Percentiles rank a stretch among this genome's conserved stretches.
Evolutionary conservation across 139 green algal genomes (phyloP).

Genomic region (Ettlia oleoabundans): DNA sequence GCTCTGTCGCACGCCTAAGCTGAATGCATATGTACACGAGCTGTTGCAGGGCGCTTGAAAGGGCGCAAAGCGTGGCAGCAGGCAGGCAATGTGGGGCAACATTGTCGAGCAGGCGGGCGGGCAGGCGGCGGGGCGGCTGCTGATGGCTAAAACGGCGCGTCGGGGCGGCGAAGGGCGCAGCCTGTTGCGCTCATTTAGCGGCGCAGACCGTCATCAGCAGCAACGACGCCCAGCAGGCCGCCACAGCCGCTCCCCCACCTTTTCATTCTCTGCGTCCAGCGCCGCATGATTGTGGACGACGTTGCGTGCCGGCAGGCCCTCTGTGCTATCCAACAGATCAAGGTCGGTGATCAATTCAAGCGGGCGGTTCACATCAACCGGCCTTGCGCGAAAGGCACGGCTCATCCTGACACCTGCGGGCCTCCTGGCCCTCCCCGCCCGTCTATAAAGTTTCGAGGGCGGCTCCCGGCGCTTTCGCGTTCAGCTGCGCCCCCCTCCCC

Average conservation of each 20-base stretch:
- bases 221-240: not conserved
- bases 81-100: not conserved
- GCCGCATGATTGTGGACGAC: constrained; percentile 64
- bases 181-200: not conserved
- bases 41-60: too few species aligned
- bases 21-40: too few species aligned
- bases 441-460: too few species aligned
- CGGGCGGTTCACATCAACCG: constrained; percentile 75
- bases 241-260: constrained; percentile 42
- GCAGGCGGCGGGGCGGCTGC: too few species aligned
- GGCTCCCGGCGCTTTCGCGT: too few species aligned
- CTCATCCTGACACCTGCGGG: too few species aligned
- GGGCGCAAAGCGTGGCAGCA: not conserved
- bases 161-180: not conserved
- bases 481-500: too few species aligned
- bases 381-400: constrained; percentile 47
- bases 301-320: constrained; percentile 53
- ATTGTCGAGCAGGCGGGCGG: not conserved
- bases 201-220: not conserved
- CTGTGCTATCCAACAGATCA: constrained; percentile 67
- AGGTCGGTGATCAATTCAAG: constrained; percentile 81
- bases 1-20: too few species aligned
- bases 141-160: not conserved
- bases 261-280: constrained; percentile 68
- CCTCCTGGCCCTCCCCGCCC: too few species aligned